Base-by-base conservation (phyloP, 1,284 basidiomycete genomes). In the Thelephora terrestris region DNA sequence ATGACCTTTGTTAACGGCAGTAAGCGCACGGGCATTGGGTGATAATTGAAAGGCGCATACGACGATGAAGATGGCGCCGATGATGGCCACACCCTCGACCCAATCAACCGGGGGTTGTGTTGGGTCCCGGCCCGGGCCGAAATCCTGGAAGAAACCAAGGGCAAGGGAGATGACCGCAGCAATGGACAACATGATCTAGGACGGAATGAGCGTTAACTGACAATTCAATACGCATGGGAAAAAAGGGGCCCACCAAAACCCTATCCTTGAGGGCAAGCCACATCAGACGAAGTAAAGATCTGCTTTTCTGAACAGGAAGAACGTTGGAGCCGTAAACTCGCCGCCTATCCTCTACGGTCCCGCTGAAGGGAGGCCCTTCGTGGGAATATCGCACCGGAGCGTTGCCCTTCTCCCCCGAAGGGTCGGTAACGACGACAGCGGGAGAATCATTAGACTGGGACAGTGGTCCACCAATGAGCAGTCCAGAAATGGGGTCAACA, bases 81-180 rank as follows among this genome's bases (percentile, higher is more conserved):
- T 80, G 61, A 99, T 99, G 6, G 96, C 92, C 12, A 99, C 91
- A 59, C 96, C 96, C 69, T 99, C 95, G 4, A 99, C 92, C 94
- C 95, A 99, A 60, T 99, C 94, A 2, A 89, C 86, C 14, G 75
- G 76, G 16, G 89, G 79, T 39, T 81, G 68, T 39, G 74, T 79
- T 3, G 45, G 85, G 86, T 89, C 20, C 20, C 39, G 64, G 56
- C 12, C 78, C 65, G 5, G 78, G 75, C 0, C 75, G 64, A 0
- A 83, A 79, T 12, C 91, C 93, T 23, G 39, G 69, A 97, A 97
- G 38, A 99, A 69, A 47, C 96, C 95, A 18, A 99, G 80, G 7
- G 92, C 92, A 40, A 99, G 75, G 4, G 95, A 97, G 43, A 99
- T 78, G 47, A 91, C 80, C 4, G 96, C 95, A 35, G 93, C 92